Base-by-base conservation (phyloP, 75 land plant genomes). In the Selaginella moellendorffii region DNA sequence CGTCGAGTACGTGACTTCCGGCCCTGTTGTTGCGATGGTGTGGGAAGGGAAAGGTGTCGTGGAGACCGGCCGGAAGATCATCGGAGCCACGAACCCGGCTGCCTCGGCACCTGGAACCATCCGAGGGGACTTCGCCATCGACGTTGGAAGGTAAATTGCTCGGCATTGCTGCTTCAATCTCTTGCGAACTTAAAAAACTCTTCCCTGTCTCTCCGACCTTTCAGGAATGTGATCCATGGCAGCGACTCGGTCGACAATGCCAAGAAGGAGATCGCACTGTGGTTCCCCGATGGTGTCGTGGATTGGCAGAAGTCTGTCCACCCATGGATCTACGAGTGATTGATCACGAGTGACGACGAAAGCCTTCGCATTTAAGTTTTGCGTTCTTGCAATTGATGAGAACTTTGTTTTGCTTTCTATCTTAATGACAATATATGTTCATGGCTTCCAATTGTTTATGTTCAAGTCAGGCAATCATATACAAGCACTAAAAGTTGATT, bases 31-130 rank as follows among this genome's bases (percentile, higher is more conserved):
- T 36, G 46, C 46, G 46, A 36, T 36, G 46, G 46, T 36, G 46
- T 91, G 93, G 97, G 83, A 82, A 62, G 97, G 97, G 0, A 83
- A 91, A 71, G 76, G 72, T 65, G 97, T 83, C 5, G 93, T 88
- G 1, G 63, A 54, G 0, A 87, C 92, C 42, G 97, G 97, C 0
- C 76, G 93, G 46, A 87, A 72, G 72, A 76, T 91, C 31, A 88
- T 91, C 67, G 93, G 93, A 22, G 93, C 93, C 9, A 85, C 97
- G 1, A 83, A 87, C 61, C 97, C 93, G 17, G 66, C 79, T 18
- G 79, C 75, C 0, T 82, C 93, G 72, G 88, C 74, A 2, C 86
- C 89, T 53, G 97, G 97, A 18, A 87, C 97, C 67, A 87, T 91
- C 70, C 85, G 93, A 64, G 97, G 97, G 29, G 97, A 91, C 56